Base-by-base conservation (phyloP, 352 stramenopile species). In the Phytopythium mirpurense region DNA sequence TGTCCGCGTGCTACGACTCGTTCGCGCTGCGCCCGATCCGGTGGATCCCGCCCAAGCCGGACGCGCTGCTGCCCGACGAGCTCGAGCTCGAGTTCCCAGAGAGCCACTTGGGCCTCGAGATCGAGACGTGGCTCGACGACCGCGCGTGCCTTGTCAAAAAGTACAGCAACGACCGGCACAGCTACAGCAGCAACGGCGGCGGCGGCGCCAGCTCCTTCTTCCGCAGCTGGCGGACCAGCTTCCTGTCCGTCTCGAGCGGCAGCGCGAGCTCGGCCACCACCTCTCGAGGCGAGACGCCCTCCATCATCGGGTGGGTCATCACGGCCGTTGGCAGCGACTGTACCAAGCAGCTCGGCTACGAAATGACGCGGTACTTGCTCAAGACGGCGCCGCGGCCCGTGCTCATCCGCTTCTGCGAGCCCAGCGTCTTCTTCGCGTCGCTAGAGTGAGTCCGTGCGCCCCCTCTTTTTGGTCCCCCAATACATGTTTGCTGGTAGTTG, bases 71-170 rank as follows among this genome's bases (percentile, higher is more conserved):
- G 16, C 53, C 56, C 2, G 70, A 88, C 42, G 81, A 92, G 55
- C 40, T 88, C 32, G 82, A 90, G 58, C 65, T 92, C 26, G 74
- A 72, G 50, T 92, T 92, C 49, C 67, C 56, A 0, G 67, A 85
- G 11, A 50, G 62, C 5, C 62, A 70, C 16, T 53, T 92, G 10
- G 82, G 82, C 0, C 53, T 92, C 2, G 75, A 86, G 27, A 92
- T 92, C 44, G 82, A 92, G 66, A 92, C 82, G 29, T 86, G 74
- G 12, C 77, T 89, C 48, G 82, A 92, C 52, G 71, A 70, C 5
- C 82, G 71, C 19, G 73, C 73, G 31, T 87, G 78, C 24, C 53
- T 88, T 34, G 78, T 90, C 23, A 88, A 86, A 60, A 75, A 63
- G 29, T 83, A 83, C 41, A 47, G 40, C 5, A 68, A 63, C 38